These are phyloP conservation scores for Coleophoma crateriformis DNA, from an alignment of 2,329 filamentous ascomycete genomes.

Conservation along the genomic window DNA sequence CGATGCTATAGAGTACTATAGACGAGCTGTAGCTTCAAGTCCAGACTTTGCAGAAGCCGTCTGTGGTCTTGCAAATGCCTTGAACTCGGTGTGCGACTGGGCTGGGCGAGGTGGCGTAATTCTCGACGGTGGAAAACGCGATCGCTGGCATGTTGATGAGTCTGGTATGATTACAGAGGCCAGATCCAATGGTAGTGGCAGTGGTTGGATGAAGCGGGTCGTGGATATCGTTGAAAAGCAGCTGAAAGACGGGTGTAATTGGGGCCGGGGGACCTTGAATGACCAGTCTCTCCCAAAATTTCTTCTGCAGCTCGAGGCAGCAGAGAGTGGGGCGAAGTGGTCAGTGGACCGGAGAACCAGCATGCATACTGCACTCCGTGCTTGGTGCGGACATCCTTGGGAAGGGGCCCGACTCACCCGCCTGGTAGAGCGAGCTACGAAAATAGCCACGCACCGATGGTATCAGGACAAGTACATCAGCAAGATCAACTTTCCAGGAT, in stretches of 20 bases:
- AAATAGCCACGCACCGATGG: constrained; percentile 74
- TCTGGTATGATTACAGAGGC: constrained; percentile 77
- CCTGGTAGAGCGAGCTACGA: constrained; percentile 78
- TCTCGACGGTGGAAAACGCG: constrained; percentile 65
- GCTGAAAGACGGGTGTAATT: constrained; percentile 76
- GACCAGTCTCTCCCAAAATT: constrained; percentile 42
- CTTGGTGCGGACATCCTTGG: constrained; percentile 73
- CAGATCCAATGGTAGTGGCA: constrained; percentile 51
- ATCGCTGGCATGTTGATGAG: constrained; percentile 91
- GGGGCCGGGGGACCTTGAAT: constrained; percentile 71
- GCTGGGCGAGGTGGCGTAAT: constrained; percentile 80
- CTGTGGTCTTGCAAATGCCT: constrained; percentile 86
- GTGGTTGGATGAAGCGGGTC: constrained; percentile 83
- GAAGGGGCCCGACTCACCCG: constrained; percentile 83
- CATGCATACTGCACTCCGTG: constrained; percentile 30
- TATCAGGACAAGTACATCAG: constrained; percentile 76
- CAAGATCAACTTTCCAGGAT: constrained; percentile 46
- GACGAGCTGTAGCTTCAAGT: constrained; percentile 82
- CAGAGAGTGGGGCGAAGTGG: constrained; percentile 27
- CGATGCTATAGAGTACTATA: constrained; percentile 90
- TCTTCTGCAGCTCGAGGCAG: constrained; percentile 23
- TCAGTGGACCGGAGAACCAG: constrained; percentile 25
- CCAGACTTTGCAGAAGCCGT: constrained; percentile 96
- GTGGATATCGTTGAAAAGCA: constrained; percentile 88
- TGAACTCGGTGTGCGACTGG: constrained; percentile 98